These are phyloP conservation scores for Ogataea pignaliae DNA, from an alignment of 805 yeast genomes.

Conservation along the genomic window DNA sequence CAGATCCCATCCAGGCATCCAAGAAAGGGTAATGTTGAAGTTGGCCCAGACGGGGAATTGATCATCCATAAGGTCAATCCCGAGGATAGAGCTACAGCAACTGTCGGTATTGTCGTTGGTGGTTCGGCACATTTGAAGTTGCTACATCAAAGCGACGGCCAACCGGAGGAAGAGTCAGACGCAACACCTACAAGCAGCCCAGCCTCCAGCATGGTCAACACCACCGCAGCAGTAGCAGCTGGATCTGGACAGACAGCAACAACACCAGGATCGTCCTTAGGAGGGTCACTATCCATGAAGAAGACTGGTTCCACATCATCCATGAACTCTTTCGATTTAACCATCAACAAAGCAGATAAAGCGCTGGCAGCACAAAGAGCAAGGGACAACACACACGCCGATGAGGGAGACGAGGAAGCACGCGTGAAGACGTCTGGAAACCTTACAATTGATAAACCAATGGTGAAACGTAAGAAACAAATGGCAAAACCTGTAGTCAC, in stretches of 20 bases:
- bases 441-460: conserved; percentile 66
- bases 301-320: conserved; percentile 15
- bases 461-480: conserved; percentile 35
- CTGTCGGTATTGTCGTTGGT: conserved; percentile 74
- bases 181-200: conserved; percentile 18
- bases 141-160: conserved; percentile 16
- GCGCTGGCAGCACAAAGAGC: conserved; percentile 28
- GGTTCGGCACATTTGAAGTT: conserved; percentile 65
- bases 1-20: conserved; percentile 89
- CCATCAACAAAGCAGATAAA: conserved; percentile 28
- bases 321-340: conserved; percentile 19
- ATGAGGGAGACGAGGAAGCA: conserved; percentile 14
- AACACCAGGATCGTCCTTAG: not conserved
- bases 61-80: conserved; percentile 31
- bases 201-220: conserved; percentile 1
- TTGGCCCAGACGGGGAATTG: conserved; percentile 30
- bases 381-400: conserved; percentile 11
- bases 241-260: conserved; percentile 5
- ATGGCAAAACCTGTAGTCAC: conserved; percentile 37
- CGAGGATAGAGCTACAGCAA: conserved; percentile 32
- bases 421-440: conserved; percentile 4
- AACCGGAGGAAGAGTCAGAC: conserved; percentile 13
- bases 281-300: conserved; percentile 12
- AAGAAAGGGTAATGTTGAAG: conserved; percentile 65
- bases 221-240: not conserved